A percentile compares a stretch with the other conserved stretches of the same genome.
Evolutionary conservation across 2,329 filamentous ascomycete genomes (phyloP).

Genomic region (Gaeumannomyces sp.): DNA sequence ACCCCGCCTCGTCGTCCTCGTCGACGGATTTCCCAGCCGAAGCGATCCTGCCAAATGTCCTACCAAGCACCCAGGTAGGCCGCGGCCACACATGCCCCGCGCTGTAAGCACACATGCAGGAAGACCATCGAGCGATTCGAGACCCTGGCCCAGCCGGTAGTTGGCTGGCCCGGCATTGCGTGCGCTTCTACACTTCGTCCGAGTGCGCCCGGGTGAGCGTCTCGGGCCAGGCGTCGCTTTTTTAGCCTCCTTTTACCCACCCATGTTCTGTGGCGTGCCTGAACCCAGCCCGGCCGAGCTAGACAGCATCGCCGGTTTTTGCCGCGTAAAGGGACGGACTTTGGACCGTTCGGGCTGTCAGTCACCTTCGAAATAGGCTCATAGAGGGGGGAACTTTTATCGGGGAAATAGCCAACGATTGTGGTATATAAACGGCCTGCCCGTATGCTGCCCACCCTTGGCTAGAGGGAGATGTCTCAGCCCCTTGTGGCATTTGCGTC

Average conservation of each 20-base stretch:
- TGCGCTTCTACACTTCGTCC: not conserved
- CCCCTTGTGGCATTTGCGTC: not conserved
- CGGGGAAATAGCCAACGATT: not conserved
- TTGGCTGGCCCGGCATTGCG: too few relatives aligned
- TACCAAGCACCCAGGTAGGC: too few relatives aligned
- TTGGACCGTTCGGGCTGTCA: too few relatives aligned
- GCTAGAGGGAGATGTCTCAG: not conserved
- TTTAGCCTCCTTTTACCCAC: conserved; percentile 8
- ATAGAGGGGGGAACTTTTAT: not conserved
- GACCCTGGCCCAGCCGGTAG: not conserved
- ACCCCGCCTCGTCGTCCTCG: too few relatives aligned
- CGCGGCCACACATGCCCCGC: too few relatives aligned
- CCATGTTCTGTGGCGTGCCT: conserved; percentile 6
- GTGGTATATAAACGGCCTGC: not conserved
- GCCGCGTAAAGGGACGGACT: too few relatives aligned
- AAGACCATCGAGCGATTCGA: too few relatives aligned
- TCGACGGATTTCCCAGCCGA: not conserved
- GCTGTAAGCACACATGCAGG: too few relatives aligned
- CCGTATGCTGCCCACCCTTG: not conserved
- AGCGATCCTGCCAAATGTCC: not conserved
- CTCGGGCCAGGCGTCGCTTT: not conserved
- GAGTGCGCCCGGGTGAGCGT: not conserved
- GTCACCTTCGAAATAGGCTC: too few relatives aligned
- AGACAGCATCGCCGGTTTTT: too few relatives aligned
- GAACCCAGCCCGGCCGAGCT: too few relatives aligned